Percentiles rank a stretch among this genome's conserved stretches.
phyloP scores from a whole-genome alignment of 768 basidiomycete species.

The Dioszegia crocea region DNA sequence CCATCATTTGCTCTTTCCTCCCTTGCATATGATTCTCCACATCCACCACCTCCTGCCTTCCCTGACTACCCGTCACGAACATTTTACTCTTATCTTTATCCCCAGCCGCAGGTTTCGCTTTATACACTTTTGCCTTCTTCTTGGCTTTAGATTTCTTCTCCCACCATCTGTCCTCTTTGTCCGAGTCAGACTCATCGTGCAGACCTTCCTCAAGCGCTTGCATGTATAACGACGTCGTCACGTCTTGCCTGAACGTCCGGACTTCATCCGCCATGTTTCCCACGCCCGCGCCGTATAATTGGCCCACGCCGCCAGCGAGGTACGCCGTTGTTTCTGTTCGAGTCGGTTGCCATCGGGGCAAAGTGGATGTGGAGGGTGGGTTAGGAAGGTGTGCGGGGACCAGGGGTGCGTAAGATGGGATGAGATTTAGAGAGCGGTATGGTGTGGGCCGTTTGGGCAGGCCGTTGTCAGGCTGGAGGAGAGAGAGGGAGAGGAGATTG shows the following conservation, averaged over 20 bases:
- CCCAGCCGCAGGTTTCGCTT: neutral
- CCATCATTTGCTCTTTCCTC: conserved; percentile 29
- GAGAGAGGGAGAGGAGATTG: conserved; percentile 11
- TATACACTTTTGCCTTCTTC: conserved; percentile 35
- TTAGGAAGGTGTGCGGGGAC: neutral
- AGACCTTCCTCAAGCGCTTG: conserved; percentile 14
- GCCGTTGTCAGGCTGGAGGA: neutral
- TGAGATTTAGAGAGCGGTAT: neutral
- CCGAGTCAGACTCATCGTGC: neutral
- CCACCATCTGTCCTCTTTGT: conserved; percentile 43
- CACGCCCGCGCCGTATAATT: conserved; percentile 26
- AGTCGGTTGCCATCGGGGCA: no score
- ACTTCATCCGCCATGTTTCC: conserved; percentile 15
- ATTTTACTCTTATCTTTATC: conserved; percentile 5
- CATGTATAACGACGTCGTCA: conserved; percentile 22
- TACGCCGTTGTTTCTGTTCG: conserved; percentile 8
- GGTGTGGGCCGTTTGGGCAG: neutral
- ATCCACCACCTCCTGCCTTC: neutral
- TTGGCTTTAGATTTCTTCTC: conserved; percentile 54
- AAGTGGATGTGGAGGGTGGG: neutral
- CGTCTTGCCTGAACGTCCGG: conserved; percentile 7
- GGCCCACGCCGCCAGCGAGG: conserved; percentile 24
- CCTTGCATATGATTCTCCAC: conserved; percentile 6
- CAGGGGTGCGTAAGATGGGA: neutral
- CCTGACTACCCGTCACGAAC: conserved; percentile 14